phyloP scores from a whole-genome alignment of 768 basidiomycete genomes.

The Tylopilus rubrobrunneus region DNA sequence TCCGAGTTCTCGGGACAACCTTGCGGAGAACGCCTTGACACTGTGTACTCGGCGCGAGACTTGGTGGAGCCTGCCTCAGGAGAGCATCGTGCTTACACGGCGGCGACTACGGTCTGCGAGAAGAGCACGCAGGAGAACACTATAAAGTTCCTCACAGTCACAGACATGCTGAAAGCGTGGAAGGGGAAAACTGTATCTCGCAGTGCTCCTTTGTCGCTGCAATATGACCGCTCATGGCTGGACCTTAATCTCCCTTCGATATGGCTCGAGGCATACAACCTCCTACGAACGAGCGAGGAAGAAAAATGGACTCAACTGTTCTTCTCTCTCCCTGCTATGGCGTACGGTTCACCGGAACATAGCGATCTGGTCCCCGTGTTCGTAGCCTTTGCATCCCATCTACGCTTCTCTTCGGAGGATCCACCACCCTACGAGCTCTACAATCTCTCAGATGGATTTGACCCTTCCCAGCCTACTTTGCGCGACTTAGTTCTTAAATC shows the following conservation, averaged over 20 bases:
- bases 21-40: background rate
- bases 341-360: conserved; percentile 18
- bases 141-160: background rate
- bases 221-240: conserved; percentile 31
- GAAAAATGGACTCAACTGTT: conserved; percentile 19
- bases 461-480: background rate
- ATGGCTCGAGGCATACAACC: conserved; percentile 31
- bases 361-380: conserved; percentile 24
- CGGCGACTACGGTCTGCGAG: conserved; percentile 4
- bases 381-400: conserved; percentile 28
- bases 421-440: conserved; percentile 19
- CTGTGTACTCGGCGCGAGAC: conserved; percentile 13
- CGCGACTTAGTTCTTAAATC: background rate
- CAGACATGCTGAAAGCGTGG: conserved; percentile 10
- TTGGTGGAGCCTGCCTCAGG: background rate
- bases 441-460: conserved; percentile 7
- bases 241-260: conserved; percentile 8
- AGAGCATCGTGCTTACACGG: conserved; percentile 18
- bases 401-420: conserved; percentile 2
- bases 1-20: conserved; percentile 4
- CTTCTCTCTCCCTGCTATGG: conserved; percentile 33
- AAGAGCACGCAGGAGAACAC: background rate
- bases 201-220: conserved; percentile 6
- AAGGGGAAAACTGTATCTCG: background rate
- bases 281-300: conserved; percentile 14